A percentile compares a stretch with the other conserved stretches of the same genome.
Conservation (phyloP, 441 rosid genomes). For the Adansonia grandidieri region DNA sequence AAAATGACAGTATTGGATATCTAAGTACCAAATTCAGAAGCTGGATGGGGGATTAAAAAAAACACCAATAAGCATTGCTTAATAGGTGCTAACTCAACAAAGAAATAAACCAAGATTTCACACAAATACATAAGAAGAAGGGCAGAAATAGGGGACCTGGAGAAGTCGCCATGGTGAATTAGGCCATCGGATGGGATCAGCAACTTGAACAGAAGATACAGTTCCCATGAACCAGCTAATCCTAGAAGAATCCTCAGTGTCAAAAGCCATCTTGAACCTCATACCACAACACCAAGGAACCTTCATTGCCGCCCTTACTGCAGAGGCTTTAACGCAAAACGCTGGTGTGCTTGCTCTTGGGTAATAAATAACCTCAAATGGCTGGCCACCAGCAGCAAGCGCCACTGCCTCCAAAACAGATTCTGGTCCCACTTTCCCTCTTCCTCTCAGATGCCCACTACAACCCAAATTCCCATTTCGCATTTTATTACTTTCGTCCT, state of each 20-base stretch:
- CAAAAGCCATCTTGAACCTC: conserved; percentile 72
- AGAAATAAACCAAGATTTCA: not conserved
- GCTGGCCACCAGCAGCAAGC: conserved; percentile 53
- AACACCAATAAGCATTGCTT: not conserved
- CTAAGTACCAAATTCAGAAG: not conserved
- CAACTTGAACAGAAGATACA: conserved; percentile 57
- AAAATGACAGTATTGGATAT: too few species aligned
- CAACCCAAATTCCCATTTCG: conserved; percentile 39
- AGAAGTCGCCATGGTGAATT: conserved; percentile 71
- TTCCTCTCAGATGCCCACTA: conserved; percentile 35
- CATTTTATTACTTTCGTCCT: conserved; percentile 40
- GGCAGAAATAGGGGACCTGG: conserved; percentile 43
- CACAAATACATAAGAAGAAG: not conserved
- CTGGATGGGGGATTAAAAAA: too few species aligned
- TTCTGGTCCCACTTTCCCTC: conserved; percentile 47
- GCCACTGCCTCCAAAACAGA: conserved; percentile 56
- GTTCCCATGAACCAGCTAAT: conserved; percentile 75
- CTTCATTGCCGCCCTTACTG: conserved; percentile 60
- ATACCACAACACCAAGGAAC: conserved; percentile 59
- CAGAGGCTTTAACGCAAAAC: conserved; percentile 53
- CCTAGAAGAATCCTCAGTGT: conserved; percentile 67
- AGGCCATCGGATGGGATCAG: conserved; percentile 66
- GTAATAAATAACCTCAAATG: conserved; percentile 63
- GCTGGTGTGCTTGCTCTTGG: conserved; percentile 67
- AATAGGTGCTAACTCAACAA: not conserved